Base-by-base conservation (phyloP, 2,329 filamentous ascomycete species). In the Epichloe glyceriae region DNA sequence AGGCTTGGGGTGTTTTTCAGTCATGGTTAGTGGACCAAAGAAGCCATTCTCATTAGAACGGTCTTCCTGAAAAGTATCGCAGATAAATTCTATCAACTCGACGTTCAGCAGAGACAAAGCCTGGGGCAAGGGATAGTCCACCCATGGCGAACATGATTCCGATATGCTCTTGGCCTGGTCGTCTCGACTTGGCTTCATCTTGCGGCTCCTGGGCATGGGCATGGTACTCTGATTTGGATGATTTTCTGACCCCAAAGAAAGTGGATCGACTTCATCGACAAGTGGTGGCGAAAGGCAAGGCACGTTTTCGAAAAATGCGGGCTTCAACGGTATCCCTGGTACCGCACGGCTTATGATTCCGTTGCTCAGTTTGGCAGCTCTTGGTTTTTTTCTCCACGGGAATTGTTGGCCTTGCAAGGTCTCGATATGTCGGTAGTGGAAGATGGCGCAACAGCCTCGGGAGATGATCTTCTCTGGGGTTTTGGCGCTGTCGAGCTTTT, bases 31-130 rank as follows among this genome's bases (percentile, higher is more conserved):
- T 2, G 54, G 74, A 39, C 73, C 68, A 2, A 76, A 61, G 39
- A 73, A 58, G 54, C 74, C 72, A 14, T 65, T 67, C 59, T 83
- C 79, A 6, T 60, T 64, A 5, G 74, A 80, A 6, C 66, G 62
- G 55, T 83, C 79, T 49, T 78, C 70, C 57, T 80, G 73, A 15
- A 82, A 69, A 3, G 80, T 67, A 57, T 82, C 74, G 56, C 79
- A 83, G 19, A 83, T 67, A 54, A 83, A 76, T 50, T 82, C 73
- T 35, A 84, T 69, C 1, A 79, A 64, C 38, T 79, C 74, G 3
- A 77, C 67, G 51, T 74, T 74, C 3, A 85, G 67, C 3, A 64
- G 67, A 0, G 71, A 71, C 8, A 85, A 58, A 4, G 78, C 73
- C 58, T 85, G 80, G 0, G 82, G 81, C 3, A 79, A 66, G 20